phyloP scores from a whole-genome alignment of 441 rosid genomes.

The Erysimum pusillum region DNA sequence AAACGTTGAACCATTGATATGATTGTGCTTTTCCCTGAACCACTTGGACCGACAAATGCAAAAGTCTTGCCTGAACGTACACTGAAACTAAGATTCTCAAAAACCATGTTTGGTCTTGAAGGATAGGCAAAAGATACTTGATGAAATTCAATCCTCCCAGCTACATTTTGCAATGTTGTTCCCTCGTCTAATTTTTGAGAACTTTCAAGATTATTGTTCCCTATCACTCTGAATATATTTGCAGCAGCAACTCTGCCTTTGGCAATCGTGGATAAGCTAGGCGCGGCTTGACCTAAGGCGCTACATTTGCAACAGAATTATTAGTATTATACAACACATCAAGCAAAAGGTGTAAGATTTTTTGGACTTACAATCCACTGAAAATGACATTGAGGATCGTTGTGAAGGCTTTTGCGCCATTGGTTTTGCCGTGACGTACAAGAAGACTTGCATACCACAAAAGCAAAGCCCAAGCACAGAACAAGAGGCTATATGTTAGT shows the following conservation, averaged over 20 bases:
- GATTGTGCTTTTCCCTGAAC: constrained; percentile 91
- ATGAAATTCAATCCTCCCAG: constrained; percentile 67
- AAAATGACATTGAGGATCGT: constrained; percentile 79
- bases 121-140: constrained; percentile 75
- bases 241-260: constrained; percentile 82
- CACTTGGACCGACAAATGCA: constrained; percentile 89
- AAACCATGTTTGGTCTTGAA: constrained; percentile 62
- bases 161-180: constrained; percentile 51
- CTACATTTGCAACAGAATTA: constrained; percentile 47
- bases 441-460: constrained; percentile 83
- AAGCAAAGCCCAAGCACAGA: constrained; percentile 74
- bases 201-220: constrained; percentile 43
- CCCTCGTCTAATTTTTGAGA: constrained; percentile 50
- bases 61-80: constrained; percentile 65
- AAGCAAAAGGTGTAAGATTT: neutral
- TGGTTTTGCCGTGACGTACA: constrained; percentile 69
- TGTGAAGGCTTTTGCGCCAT: constrained; percentile 87
- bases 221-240: constrained; percentile 67
- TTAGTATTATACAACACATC: constrained; percentile 18
- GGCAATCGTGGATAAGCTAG: constrained; percentile 78
- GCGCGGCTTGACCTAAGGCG: constrained; percentile 85
- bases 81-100: constrained; percentile 72
- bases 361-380: constrained; percentile 81
- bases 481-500: constrained; percentile 67
- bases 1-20: constrained; percentile 86